Conservation (phyloP, 1,284 basidiomycete species). For the Fomes fomentarius region DNA sequence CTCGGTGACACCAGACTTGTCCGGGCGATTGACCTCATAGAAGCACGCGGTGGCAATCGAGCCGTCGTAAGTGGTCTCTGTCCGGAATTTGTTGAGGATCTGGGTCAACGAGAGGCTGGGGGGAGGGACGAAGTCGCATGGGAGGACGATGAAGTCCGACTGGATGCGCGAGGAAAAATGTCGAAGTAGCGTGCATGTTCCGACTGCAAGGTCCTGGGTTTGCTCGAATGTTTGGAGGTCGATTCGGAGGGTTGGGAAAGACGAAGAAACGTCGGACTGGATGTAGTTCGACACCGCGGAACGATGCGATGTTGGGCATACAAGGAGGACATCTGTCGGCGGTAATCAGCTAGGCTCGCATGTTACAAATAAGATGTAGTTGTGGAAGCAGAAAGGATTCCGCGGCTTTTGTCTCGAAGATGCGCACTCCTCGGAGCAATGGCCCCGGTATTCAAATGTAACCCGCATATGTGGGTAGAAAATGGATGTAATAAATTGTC, state of each 20-base stretch:
- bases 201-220: conserved; percentile 59
- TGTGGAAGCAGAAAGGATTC: too few relatives aligned
- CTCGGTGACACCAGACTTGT: conserved; percentile 59
- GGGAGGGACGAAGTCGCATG: conserved; percentile 89
- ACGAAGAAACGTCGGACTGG: conserved; percentile 62
- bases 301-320: conserved; percentile 79
- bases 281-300: conserved; percentile 81
- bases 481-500: too few relatives aligned
- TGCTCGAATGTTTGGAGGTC: conserved; percentile 81
- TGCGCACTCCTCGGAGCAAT: too few relatives aligned
- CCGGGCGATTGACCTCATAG: conserved; percentile 59
- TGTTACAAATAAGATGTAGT: too few relatives aligned
- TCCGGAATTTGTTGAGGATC: conserved; percentile 83
- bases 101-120: conserved; percentile 68
- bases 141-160: conserved; percentile 88
- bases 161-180: conserved; percentile 72
- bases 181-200: conserved; percentile 71
- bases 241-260: conserved; percentile 64
- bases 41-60: conserved; percentile 81
- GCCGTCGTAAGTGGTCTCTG: conserved; percentile 63
- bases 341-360: too few relatives aligned
- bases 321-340: conserved; percentile 86
- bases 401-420: too few relatives aligned
- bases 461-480: too few relatives aligned
- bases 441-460: too few relatives aligned